These are phyloP conservation scores for Stagonosporopsis tanaceti DNA, from an alignment of 2,329 filamentous ascomycete species.

Conservation along the genomic window DNA sequence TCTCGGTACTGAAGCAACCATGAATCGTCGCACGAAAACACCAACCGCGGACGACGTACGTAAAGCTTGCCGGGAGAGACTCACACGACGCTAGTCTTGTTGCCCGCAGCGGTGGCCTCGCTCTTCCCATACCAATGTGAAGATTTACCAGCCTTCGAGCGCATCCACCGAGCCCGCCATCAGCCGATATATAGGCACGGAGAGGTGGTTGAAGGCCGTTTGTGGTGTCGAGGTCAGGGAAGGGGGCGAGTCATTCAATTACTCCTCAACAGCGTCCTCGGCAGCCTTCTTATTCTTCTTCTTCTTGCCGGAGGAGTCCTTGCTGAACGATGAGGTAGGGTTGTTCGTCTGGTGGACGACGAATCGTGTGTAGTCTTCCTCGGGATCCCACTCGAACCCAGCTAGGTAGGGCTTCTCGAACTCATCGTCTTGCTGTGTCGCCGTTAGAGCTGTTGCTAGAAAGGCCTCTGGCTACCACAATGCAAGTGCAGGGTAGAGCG, in stretches of 20 bases:
- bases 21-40: slow-evolving; percentile 32
- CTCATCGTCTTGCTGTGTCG: slow-evolving; percentile 82
- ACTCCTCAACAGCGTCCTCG: slow-evolving; percentile 39
- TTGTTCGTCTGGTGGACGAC: slow-evolving; percentile 85
- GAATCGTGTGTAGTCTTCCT: slow-evolving; percentile 87
- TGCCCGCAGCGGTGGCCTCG: slow-evolving; percentile 36
- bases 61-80: slow-evolving; percentile 27
- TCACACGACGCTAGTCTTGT: slow-evolving; percentile 21
- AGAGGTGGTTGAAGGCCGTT: slow-evolving; percentile 31
- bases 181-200: slow-evolving; percentile 32
- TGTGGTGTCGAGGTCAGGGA: slow-evolving; percentile 44
- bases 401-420: slow-evolving; percentile 85
- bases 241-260: slow-evolving; percentile 50
- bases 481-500: slow-evolving; percentile 15
- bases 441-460: slow-evolving; percentile 27
- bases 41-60: slow-evolving; percentile 24
- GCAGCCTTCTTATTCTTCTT: slow-evolving; percentile 47
- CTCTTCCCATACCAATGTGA: slow-evolving; percentile 46
- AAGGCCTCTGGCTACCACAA: background rate
- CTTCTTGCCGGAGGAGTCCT: slow-evolving; percentile 49
- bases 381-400: slow-evolving; percentile 96
- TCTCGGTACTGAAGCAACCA: slow-evolving; percentile 27
- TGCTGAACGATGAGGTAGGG: slow-evolving; percentile 53
- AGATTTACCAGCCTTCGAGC: slow-evolving; percentile 38
- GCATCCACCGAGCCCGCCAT: slow-evolving; percentile 32